Evolutionary conservation across 306 rosid genomes (phyloP).

Genomic region (Abrus pulchellus): DNA sequence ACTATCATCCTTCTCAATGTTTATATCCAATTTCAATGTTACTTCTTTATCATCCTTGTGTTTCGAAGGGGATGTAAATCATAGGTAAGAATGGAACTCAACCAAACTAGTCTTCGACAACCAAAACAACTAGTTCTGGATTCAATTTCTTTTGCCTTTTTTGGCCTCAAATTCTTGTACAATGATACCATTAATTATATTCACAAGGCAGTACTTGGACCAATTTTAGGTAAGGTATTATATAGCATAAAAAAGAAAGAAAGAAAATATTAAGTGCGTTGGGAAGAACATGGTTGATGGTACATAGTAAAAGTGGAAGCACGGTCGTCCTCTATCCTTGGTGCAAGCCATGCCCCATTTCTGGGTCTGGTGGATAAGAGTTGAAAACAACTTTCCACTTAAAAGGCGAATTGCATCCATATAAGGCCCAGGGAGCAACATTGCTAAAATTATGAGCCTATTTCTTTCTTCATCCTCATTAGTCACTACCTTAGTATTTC

Average conservation of each 20-base stretch:
- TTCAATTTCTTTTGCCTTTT: conserved; percentile 28
- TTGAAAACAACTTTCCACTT: conserved; percentile 36
- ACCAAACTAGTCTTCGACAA: conserved; percentile 34
- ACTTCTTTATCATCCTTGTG: too few species aligned
- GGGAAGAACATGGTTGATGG: conserved; percentile 2
- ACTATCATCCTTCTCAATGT: too few species aligned
- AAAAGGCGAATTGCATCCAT: conserved; percentile 31
- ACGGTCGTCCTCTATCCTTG: not conserved
- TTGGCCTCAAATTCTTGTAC: conserved; percentile 8
- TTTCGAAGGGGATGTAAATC: too few species aligned
- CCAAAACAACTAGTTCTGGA: not conserved
- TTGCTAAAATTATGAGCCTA: conserved; percentile 26
- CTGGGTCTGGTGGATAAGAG: conserved; percentile 39
- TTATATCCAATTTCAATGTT: too few species aligned
- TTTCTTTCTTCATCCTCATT: conserved; percentile 32
- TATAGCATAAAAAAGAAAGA: not conserved
- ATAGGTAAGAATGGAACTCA: not conserved
- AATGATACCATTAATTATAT: not conserved
- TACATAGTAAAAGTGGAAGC: conserved; percentile 38
- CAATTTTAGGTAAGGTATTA: conserved; percentile 26
- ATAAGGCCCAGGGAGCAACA: conserved; percentile 38
- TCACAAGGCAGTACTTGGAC: conserved; percentile 24
- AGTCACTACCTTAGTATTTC: not conserved
- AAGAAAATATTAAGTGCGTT: not conserved
- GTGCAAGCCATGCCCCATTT: conserved; percentile 38